Evolutionary conservation across 225 moss, liverwort and hornwort genomes (phyloP), one percentile per base, ranked within the genome.

Genomic region (Climacium dendroides): DNA sequence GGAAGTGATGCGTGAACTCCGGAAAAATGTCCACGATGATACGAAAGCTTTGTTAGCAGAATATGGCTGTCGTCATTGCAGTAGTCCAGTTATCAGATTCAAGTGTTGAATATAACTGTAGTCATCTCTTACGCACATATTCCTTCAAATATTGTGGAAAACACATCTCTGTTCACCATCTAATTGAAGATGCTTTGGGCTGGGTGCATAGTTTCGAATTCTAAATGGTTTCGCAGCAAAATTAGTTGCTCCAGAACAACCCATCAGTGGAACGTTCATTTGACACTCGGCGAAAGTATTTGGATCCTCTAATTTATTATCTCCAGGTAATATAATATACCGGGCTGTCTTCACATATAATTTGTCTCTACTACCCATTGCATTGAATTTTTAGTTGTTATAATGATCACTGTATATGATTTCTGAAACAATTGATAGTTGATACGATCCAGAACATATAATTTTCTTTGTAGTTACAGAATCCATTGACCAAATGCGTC

Each of bases 151-250:
- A 22, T 10, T 80, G 63, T 22, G 85, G 54, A 61, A 62, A 60
- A 14, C 26, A 30, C 24, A 61, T 23, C 61, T 54, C 58, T 48
- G 29, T 78, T 73, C 74, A 58, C 32, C 58, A 48, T 61, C 45
- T 76, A 76, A 81, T 58, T 55, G 70, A 87, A 65, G 66, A 48
- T 78, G 74, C 63, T 48, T 66, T 90, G 82, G 78, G 58, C 64
- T 79, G 66, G 22, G 17, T 34, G 80, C 34, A 57, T 39, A 57
- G 91, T 89, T 94, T 87, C 74, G 89, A n/a, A n/a, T n/a, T n/a
- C n/a, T n/a, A n/a, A 78, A 91, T 74, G 90, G 89, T 94, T 85
- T 94, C 91, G 50, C 90, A 93, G 85, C 93, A 93, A 88, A 91
- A 93, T 79, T 76, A 79, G 74, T 60, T 94, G 82, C 93, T 94